Evolutionary conservation across 805 yeast species (phyloP), one percentile per base, ranked within the genome.

Genomic region (Metschnikowia matae): DNA sequence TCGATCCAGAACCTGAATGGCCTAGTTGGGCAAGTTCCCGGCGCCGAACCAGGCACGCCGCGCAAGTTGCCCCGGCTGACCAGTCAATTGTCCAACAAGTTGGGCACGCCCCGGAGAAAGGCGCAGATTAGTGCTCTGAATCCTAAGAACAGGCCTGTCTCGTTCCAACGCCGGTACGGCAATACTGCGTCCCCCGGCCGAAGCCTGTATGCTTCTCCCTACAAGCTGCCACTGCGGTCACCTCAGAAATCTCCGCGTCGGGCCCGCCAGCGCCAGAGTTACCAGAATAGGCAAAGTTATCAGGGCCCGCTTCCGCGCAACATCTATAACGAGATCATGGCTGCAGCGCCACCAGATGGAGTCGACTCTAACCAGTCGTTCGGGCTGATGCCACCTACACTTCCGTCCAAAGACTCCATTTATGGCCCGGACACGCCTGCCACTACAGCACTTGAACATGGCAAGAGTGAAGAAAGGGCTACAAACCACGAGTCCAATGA

Each of bases 241-340:
- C 62, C 63, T 4, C 48, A 52, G 15, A 53, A 53, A 32, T 61
- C 66, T 15, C 67, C 70, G 4, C 53, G 59, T 23, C 61, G 64
- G 23, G 44, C 44, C 31, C 45, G 46, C 33, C 7, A 17, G 18
- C 55, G 56, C 36, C 26, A 48, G 44, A 35, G 44, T 49, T 29
- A 45, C 44, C 52, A 49, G 54, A 49, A 50, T 39, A 53, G 33
- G 53, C 59, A 32, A 20, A 42, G 45, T 6, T 32, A 61, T 60
- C 31, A 68, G 66, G 48, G 70, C 66, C 33, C 57, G 8, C 65
- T 72, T 36, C 78, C 78, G 13, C 63, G 77, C 54, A 73, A 73
- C 50, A 67, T 74, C 43, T 74, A 74, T 54, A 67, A 74, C 52
- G 78, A 74, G 51, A 73, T 73, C 50, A 68, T 73, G 39, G 57